phyloP scores from a whole-genome alignment of 805 yeast genomes.

The Brettanomyces naardenensis region DNA sequence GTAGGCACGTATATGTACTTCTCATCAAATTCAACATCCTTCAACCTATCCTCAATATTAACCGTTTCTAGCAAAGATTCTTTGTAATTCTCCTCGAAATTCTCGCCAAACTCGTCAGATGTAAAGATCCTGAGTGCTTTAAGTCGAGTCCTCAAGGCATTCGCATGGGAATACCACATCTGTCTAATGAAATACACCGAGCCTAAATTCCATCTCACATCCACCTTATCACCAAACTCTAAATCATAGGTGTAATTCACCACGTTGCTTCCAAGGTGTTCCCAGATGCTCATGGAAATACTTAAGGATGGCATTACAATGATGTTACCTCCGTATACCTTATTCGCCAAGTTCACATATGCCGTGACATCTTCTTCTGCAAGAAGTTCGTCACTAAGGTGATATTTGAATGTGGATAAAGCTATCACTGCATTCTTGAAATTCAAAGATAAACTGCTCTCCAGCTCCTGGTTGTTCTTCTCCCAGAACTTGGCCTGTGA shows the following conservation, averaged over 20 bases:
- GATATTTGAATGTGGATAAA: constrained; percentile 49
- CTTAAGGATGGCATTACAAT: constrained; percentile 70
- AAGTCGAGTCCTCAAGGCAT: constrained; percentile 58
- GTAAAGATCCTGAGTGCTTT: constrained; percentile 29
- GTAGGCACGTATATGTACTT: constrained; percentile 54
- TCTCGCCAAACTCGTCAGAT: constrained; percentile 27
- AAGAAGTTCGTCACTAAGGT: constrained; percentile 36
- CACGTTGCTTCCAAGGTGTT: constrained; percentile 38
- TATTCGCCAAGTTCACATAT: constrained; percentile 46
- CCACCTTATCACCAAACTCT: constrained; percentile 82
- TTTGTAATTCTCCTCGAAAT: constrained; percentile 25
- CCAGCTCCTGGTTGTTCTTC: constrained; percentile 35
- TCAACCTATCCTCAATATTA: constrained; percentile 33
- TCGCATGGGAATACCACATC: constrained; percentile 83
- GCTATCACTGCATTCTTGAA: constrained; percentile 61
- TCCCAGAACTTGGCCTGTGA: constrained; percentile 47
- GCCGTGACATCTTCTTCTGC: constrained; percentile 38
- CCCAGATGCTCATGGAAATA: constrained; percentile 71
- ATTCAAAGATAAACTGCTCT: constrained; percentile 52
- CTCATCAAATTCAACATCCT: constrained; percentile 37
- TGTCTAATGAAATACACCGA: constrained; percentile 84
- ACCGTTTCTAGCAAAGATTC: constrained; percentile 26
- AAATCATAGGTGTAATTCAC: constrained; percentile 66
- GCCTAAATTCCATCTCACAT: constrained; percentile 90
- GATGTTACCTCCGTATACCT: constrained; percentile 73